Evolutionary conservation across 116 monocot species (phyloP).

Genomic region (Cymodocea nodosa): DNA sequence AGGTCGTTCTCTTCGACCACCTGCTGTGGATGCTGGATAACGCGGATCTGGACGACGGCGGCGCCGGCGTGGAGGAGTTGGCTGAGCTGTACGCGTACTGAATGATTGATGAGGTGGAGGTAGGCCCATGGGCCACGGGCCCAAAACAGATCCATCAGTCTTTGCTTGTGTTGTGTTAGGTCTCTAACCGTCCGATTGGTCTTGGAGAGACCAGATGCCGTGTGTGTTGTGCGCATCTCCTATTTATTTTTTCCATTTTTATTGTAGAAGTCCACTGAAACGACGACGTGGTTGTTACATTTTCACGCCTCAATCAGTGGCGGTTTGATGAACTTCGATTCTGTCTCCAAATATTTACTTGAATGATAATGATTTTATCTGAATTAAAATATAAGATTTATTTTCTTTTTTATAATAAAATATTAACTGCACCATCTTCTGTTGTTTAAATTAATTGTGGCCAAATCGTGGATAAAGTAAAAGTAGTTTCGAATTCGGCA

Average conservation of each 20-base stretch:
- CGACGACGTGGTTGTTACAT: too few species aligned
- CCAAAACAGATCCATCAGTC: background rate
- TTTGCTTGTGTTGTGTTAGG: background rate
- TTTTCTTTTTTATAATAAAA: too few species aligned
- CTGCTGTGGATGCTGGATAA: constrained; percentile 89
- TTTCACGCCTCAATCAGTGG: background rate
- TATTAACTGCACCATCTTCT: too few species aligned
- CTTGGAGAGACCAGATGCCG: too few species aligned
- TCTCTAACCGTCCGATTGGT: background rate
- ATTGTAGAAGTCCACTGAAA: too few species aligned
- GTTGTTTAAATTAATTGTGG: too few species aligned
- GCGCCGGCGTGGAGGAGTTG: constrained; percentile 41
- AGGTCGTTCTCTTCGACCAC: constrained; percentile 88
- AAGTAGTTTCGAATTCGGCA: too few species aligned
- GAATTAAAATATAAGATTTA: too few species aligned
- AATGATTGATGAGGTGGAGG: background rate
- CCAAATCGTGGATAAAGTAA: too few species aligned
- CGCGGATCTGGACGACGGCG: constrained; percentile 19
- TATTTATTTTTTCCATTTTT: too few species aligned
- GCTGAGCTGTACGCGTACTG: constrained; percentile 41
- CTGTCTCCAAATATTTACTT: too few species aligned
- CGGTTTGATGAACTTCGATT: background rate
- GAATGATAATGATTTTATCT: too few species aligned
- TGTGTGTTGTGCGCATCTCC: background rate
- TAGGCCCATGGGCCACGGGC: background rate